Evolutionary conservation across 2,329 filamentous ascomycete species (phyloP).

Genomic region (Trichocomaceae sp.): DNA sequence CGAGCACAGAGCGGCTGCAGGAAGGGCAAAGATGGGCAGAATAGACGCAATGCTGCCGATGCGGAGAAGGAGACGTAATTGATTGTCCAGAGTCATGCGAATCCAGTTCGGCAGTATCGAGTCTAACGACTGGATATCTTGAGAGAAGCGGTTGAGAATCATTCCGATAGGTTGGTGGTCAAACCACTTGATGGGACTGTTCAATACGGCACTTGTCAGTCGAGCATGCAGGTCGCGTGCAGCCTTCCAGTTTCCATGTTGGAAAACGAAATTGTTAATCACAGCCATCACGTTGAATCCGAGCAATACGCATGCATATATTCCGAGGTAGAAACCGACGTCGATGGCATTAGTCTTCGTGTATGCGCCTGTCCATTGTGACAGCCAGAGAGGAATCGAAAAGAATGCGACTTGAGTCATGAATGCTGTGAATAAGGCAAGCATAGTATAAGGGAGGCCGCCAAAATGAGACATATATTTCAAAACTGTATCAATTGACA

Average conservation of each 20-base stretch:
- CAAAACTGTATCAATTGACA: slow-evolving; percentile 11
- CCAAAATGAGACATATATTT: slow-evolving; percentile 23
- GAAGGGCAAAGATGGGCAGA: slow-evolving; percentile 47
- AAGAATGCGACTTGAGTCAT: slow-evolving; percentile 23
- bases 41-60: slow-evolving; percentile 45
- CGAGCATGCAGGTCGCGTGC: slow-evolving; percentile 48
- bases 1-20: slow-evolving; percentile 41
- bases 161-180: slow-evolving; percentile 72
- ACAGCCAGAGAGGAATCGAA: slow-evolving; percentile 23
- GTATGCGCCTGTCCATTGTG: slow-evolving; percentile 22
- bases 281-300: slow-evolving; percentile 21
- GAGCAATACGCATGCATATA: slow-evolving; percentile 45
- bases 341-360: slow-evolving; percentile 13
- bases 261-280: slow-evolving; percentile 36
- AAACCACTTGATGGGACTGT: slow-evolving; percentile 59
- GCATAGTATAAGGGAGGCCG: slow-evolving; percentile 17
- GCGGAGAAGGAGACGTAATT: slow-evolving; percentile 41
- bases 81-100: slow-evolving; percentile 30
- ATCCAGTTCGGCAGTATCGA: slow-evolving; percentile 49
- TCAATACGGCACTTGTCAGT: slow-evolving; percentile 49
- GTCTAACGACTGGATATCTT: slow-evolving; percentile 70
- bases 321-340: slow-evolving; percentile 44
- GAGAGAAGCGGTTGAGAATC: slow-evolving; percentile 69
- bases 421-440: slow-evolving; percentile 17
- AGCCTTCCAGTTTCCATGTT: slow-evolving; percentile 52